Base-by-base conservation (phyloP, 495 filamentous ascomycete genomes). In the Sordaria brevicollis region DNA sequence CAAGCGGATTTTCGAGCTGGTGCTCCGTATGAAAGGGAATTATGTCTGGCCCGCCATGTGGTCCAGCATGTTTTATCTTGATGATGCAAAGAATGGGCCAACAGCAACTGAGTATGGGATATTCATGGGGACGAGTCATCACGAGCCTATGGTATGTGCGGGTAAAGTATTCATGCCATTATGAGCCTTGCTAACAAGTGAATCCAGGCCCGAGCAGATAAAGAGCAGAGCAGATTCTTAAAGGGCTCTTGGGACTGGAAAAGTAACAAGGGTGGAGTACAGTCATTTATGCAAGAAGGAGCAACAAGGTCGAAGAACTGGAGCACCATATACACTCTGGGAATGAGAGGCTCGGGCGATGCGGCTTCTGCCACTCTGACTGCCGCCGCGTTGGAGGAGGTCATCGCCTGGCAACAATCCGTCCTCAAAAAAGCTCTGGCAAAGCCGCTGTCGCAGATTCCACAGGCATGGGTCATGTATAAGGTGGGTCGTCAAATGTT, bases 11-110 rank as follows among this genome's bases (percentile, higher is more conserved):
- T 91, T 90, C 71, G 89, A 91, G 76, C 81, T 91, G 1, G 77
- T 90, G 1, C 80, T 90, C 1, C 82, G 89, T 2, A 76, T 89
- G 34, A 83, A 83, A 37, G 89, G 87, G 0, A 91, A 91, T 74
- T 90, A 89, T 69, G 75, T 91, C 38, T 91, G 89, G 89, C 88
- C 88, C 2, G 86, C 89, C 1, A 85, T 85, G 84, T 91, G 88
- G 89, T 83, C 82, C 5, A 82, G 82, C 39, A 88, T 89, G 79
- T 90, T 90, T 76, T 82, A 84, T 69, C 81, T 88, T 1, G 89
- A 90, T 71, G 89, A 91, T 72, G 71, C 79, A 2, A 81, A 82
- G 15, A 90, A 88, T 69, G 83, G 86, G 39, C 82, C 84, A 1
- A 79, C 86, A 4, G 88, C 89, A 0, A 86, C 88, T 74, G 83